These are phyloP conservation scores for Tetrapisispora iriomotensis DNA, from an alignment of 805 yeast species.

Conservation along the genomic window DNA sequence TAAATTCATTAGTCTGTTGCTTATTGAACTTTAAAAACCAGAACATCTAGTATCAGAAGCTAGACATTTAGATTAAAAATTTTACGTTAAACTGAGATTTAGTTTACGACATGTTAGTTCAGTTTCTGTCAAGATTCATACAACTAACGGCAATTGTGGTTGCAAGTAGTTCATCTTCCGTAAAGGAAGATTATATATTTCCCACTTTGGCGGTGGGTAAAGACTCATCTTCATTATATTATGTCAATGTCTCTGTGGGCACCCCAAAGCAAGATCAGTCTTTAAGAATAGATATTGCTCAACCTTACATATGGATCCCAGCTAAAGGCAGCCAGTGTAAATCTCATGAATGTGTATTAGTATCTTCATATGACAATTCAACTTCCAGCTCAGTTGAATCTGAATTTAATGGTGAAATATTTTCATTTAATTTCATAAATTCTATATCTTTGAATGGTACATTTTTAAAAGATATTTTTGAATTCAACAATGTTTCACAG, in stretches of 20 bases:
- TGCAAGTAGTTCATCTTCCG: background rate
- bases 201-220: slow-evolving; percentile 22
- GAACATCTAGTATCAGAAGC: too few species aligned
- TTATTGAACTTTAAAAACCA: too few species aligned
- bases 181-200: background rate
- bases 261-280: slow-evolving; percentile 22
- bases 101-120: too few species aligned
- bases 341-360: slow-evolving; percentile 8
- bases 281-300: slow-evolving; percentile 31
- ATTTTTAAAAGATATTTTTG: slow-evolving; percentile 16
- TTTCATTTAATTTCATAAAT: slow-evolving; percentile 19
- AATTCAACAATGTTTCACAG: slow-evolving; percentile 8
- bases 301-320: slow-evolving; percentile 32
- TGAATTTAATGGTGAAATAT: slow-evolving; percentile 6
- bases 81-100: too few species aligned
- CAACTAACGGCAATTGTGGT: background rate
- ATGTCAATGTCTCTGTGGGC: slow-evolving; percentile 29
- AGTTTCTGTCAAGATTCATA: too few species aligned
- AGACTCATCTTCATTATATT: slow-evolving; percentile 19
- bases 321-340: slow-evolving; percentile 11
- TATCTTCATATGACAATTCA: slow-evolving; percentile 9
- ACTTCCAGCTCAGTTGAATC: slow-evolving; percentile 13
- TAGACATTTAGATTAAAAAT: too few species aligned
- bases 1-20: too few species aligned
- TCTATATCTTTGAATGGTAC: slow-evolving; percentile 17